Evolutionary conservation across 441 rosid species (phyloP).

Genomic region (Gossypium lobatum): DNA sequence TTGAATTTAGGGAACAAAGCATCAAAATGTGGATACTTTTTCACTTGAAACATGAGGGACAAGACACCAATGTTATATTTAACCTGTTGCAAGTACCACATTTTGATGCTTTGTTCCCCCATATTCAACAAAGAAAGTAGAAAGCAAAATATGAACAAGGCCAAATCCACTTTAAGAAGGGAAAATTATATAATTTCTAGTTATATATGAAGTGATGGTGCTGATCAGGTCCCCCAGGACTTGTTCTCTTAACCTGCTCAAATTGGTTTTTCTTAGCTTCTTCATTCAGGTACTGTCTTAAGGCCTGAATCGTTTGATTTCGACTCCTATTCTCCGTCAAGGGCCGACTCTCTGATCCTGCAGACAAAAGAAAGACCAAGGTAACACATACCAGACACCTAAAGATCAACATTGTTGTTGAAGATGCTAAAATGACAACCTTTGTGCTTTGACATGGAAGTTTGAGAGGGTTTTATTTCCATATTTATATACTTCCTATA

Average conservation of each 20-base stretch:
- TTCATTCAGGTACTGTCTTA: not conserved
- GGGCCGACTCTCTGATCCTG: not conserved
- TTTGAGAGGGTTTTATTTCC: not conserved
- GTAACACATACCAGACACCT: slow-evolving; percentile 5
- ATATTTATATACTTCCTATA: not conserved
- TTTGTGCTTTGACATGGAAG: not conserved
- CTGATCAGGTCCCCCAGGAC: slow-evolving; percentile 42
- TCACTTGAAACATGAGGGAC: too few relatives aligned
- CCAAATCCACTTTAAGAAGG: not conserved
- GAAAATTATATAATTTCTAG: not conserved
- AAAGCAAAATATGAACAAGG: not conserved
- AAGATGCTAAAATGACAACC: not conserved
- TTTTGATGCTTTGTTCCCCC: not conserved
- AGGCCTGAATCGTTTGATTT: not conserved
- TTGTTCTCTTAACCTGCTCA: slow-evolving; percentile 21
- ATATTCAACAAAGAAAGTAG: not conserved
- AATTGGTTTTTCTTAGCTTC: not conserved
- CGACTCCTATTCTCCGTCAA: not conserved
- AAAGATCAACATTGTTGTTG: not conserved
- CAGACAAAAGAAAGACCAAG: not conserved
- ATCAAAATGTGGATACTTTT: too few relatives aligned
- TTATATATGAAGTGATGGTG: slow-evolving; percentile 29
- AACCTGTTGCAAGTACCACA: too few relatives aligned
- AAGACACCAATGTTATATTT: too few relatives aligned
- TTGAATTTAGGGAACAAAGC: too few relatives aligned